These are phyloP conservation scores for Phlebiopsis gigantea DNA, from an alignment of 768 basidiomycete species.

Conservation along the genomic window DNA sequence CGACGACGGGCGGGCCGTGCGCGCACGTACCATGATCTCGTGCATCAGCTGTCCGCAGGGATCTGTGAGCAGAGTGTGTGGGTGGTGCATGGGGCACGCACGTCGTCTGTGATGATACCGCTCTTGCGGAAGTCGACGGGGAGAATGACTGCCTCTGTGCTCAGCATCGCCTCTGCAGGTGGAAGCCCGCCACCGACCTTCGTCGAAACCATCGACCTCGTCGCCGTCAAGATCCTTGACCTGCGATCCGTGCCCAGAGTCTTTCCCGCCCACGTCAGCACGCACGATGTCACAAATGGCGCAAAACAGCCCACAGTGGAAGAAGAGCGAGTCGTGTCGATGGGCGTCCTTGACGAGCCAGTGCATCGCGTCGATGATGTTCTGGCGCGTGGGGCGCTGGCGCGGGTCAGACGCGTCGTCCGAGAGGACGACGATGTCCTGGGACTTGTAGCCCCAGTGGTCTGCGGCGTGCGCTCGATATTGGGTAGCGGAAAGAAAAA, in stretches of 20 bases:
- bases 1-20: neutral
- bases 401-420: slow-evolving; percentile 66
- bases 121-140: slow-evolving; percentile 64
- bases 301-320: slow-evolving; percentile 60
- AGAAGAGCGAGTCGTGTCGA: slow-evolving; percentile 84
- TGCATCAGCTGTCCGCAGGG: slow-evolving; percentile 59
- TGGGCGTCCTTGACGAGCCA: slow-evolving; percentile 85
- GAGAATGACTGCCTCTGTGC: slow-evolving; percentile 61
- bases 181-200: slow-evolving; percentile 38
- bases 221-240: slow-evolving; percentile 79
- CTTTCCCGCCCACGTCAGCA: slow-evolving; percentile 28
- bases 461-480: neutral
- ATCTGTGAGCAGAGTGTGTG: neutral
- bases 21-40: slow-evolving; percentile 65
- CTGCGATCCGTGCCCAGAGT: slow-evolving; percentile 87
- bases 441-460: slow-evolving; percentile 25
- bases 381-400: slow-evolving; percentile 67
- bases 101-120: slow-evolving; percentile 88
- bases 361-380: slow-evolving; percentile 83
- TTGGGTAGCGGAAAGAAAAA: neutral
- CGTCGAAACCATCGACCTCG: slow-evolving; percentile 80
- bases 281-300: neutral
- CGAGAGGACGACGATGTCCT: slow-evolving; percentile 83
- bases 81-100: slow-evolving; percentile 31
- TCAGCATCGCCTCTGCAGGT: neutral